Conservation (phyloP, 1,139 yeast genomes). For the Saccharomyces hybrid region DNA sequence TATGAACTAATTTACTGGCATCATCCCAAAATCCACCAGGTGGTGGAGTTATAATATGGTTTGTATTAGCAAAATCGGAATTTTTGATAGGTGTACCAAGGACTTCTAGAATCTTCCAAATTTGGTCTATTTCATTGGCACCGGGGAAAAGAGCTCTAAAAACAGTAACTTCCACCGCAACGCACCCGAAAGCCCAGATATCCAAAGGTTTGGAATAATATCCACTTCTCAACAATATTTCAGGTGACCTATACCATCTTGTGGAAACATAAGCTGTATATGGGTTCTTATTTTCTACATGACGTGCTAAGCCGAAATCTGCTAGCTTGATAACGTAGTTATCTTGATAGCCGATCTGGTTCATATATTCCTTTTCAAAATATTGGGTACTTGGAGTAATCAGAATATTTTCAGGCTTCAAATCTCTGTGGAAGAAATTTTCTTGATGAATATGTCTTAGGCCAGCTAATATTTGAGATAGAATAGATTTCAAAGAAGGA, state of each 20-base stretch:
- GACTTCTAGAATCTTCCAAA: conserved; percentile 53
- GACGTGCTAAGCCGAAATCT: conserved; percentile 85
- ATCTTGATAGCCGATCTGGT: conserved; percentile 34
- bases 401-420: conserved; percentile 86
- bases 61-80: conserved; percentile 17
- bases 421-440: conserved; percentile 79
- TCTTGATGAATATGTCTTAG: conserved; percentile 71
- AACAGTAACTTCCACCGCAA: conserved; percentile 73
- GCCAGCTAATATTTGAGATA: conserved; percentile 67
- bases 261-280: conserved; percentile 85
- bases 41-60: conserved; percentile 33
- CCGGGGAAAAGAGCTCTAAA: conserved; percentile 84
- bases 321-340: conserved; percentile 71
- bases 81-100: conserved; percentile 60
- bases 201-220: conserved; percentile 73
- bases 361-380: conserved; percentile 38
- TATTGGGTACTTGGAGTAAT: conserved; percentile 51
- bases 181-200: conserved; percentile 90
- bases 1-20: conserved; percentile 43
- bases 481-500: conserved; percentile 54
- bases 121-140: conserved; percentile 65
- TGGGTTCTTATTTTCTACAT: conserved; percentile 44
- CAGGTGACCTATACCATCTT: conserved; percentile 95
- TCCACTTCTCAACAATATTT: conserved; percentile 62
- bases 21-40: conserved; percentile 66